Base-by-base conservation (phyloP, 768 basidiomycete genomes). In the Boletus sp. region DNA sequence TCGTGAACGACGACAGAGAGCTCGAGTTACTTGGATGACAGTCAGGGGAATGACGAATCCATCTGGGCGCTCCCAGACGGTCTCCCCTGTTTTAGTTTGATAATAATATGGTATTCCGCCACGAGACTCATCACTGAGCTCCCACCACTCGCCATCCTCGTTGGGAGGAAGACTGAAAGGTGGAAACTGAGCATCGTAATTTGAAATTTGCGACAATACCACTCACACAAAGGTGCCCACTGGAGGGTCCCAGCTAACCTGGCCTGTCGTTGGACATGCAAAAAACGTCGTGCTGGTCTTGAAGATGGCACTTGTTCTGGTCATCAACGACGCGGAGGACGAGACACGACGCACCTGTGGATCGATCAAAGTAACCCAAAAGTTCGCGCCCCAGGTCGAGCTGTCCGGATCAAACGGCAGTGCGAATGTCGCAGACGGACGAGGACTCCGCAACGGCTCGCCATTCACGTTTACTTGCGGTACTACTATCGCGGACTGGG, bases 101-200 rank as follows among this genome's bases (percentile, higher is more conserved):
- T 96, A 95, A 74, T 94, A 98, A 71, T 98, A 98, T 4, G 90
- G 85, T 54, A 94, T 77, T 32, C 91, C 91, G 45, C 86, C 89
- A 50, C 92, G 81, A 45, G 86, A 83, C 37, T 92, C 89, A 69
- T 98, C 94, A 45, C 78, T 78, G 57, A 97, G 80, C 72, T 97
- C 94, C 94, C 94, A 98, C 94, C 94, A 97, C 70, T 96, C 93
- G 41, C 94, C 94, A 44, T 90, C 85, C 5, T 83, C 79, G 62
- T 79, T 89, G 6, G 92, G 89, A 47, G 94, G 94, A 45, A 95
- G 77, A 48, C 92, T 93, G 64, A 7, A 67, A 30, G 33, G 45
- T 12, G 7, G 12, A 20, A 60, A 41, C 15, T 53, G 37, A 67
- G 60, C 58, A 47, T 44, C 54, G 15, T 15, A 28, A 64, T 60